A percentile compares a stretch with the other conserved stretches of the same genome.
These are phyloP conservation scores for Hypoxylon subgilvum DNA, from an alignment of 495 filamentous ascomycete species.

Conservation along the genomic window DNA sequence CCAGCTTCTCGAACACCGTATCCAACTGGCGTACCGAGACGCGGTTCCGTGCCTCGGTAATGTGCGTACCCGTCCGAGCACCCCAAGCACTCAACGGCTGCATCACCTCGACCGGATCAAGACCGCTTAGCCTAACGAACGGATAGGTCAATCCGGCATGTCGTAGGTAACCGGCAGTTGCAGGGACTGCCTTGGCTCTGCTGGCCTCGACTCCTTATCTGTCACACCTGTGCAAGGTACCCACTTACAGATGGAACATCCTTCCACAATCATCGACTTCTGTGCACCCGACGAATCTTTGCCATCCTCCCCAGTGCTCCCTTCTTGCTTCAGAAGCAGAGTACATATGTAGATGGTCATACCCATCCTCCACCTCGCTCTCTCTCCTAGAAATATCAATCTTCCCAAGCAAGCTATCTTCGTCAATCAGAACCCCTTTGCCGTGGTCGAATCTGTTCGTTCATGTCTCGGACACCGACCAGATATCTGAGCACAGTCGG, in stretches of 20 bases:
- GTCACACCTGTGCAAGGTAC: constrained; percentile 30
- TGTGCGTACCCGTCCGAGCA: constrained; percentile 28
- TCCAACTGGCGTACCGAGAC: constrained; percentile 16
- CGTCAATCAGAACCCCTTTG: neutral
- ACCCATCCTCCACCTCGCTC: neutral
- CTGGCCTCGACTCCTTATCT: constrained; percentile 16
- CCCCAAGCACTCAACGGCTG: constrained; percentile 26
- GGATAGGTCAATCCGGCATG: constrained; percentile 13
- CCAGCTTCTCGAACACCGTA: neutral
- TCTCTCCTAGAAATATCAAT: neutral
- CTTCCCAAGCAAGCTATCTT: neutral
- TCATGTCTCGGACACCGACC: constrained; percentile 14
- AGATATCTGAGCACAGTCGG: neutral
- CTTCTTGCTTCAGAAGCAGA: neutral
- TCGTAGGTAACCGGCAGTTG: constrained; percentile 27
- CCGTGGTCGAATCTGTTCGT: neutral
- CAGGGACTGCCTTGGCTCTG: constrained; percentile 6
- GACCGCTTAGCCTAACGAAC: constrained; percentile 16
- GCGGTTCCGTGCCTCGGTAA: constrained; percentile 22
- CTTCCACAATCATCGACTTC: constrained; percentile 5
- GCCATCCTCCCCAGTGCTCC: neutral
- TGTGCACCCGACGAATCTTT: neutral
- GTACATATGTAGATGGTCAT: constrained; percentile 25
- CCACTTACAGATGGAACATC: constrained; percentile 12
- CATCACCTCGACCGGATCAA: constrained; percentile 8